These are phyloP conservation scores for Epichloe bromicola DNA, from an alignment of 2,329 filamentous ascomycete genomes.

Conservation along the genomic window DNA sequence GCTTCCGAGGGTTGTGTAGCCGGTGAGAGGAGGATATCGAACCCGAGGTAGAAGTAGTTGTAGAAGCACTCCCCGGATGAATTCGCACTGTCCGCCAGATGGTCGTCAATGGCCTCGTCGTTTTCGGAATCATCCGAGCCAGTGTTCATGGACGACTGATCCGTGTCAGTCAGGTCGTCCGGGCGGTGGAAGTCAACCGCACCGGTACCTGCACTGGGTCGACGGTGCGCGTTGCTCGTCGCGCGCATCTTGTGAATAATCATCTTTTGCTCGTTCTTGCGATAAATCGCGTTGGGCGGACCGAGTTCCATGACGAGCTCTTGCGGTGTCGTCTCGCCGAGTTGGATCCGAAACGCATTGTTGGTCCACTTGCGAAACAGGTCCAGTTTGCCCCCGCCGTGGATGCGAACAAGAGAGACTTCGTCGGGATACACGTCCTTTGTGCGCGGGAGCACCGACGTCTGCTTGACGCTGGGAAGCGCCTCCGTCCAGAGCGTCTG, in stretches of 20 bases:
- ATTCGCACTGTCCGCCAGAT: conserved; percentile 34
- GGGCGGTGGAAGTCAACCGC: conserved; percentile 28
- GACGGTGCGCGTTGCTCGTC: conserved; percentile 35
- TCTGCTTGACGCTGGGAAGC: conserved; percentile 61
- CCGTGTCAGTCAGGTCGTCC: conserved; percentile 55
- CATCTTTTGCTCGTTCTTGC: conserved; percentile 79
- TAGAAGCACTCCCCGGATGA: conserved; percentile 73
- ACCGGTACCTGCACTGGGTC: conserved; percentile 29
- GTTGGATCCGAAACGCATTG: conserved; percentile 53
- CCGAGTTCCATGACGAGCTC: conserved; percentile 84
- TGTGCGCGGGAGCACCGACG: conserved; percentile 53
- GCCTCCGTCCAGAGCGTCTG: conserved; percentile 62
- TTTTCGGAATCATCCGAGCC: conserved; percentile 54
- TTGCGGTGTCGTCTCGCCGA: conserved; percentile 84
- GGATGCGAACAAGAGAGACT: conserved; percentile 64
- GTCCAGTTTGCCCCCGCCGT: conserved; percentile 68
- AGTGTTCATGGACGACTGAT: conserved; percentile 61
- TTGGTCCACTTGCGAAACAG: conserved; percentile 59
- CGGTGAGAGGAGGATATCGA: conserved; percentile 82
- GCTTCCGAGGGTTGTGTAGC: conserved; percentile 51
- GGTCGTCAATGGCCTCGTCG: conserved; percentile 45
- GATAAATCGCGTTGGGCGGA: conserved; percentile 85
- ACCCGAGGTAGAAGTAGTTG: conserved; percentile 93
- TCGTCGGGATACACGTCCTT: conserved; percentile 80
- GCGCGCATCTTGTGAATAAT: conserved; percentile 63